These are phyloP conservation scores for Baorangia bicolor DNA, from an alignment of 768 basidiomycete species.

Conservation along the genomic window DNA sequence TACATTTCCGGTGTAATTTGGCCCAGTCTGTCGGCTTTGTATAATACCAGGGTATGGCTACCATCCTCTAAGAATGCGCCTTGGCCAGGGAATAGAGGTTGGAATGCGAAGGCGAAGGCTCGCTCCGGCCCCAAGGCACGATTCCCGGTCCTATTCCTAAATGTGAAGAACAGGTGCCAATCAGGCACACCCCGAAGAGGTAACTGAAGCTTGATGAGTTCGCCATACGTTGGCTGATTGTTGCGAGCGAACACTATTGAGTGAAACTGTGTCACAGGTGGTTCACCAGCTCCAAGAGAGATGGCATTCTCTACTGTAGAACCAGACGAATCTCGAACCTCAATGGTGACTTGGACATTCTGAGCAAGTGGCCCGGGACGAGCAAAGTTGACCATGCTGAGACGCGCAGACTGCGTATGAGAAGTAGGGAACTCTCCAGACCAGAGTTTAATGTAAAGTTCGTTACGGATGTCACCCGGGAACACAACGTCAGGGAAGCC, in stretches of 20 bases:
- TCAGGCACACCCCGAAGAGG: slow-evolving; percentile 64
- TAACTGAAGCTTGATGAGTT: slow-evolving; percentile 85
- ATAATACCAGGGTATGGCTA: slow-evolving; percentile 79
- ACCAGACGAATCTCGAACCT: slow-evolving; percentile 78
- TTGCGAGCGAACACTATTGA: slow-evolving; percentile 91
- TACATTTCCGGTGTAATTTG: slow-evolving; percentile 70
- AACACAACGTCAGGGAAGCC: slow-evolving; percentile 97
- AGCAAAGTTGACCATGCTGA: slow-evolving; percentile 56
- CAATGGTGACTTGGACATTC: slow-evolving; percentile 86
- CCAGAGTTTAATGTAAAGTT: slow-evolving; percentile 96
- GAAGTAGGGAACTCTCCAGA: slow-evolving; percentile 78
- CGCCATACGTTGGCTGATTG: slow-evolving; percentile 88
- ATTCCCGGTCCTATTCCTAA: slow-evolving; percentile 69
- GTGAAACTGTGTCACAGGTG: slow-evolving; percentile 73
- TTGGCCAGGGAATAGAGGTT: slow-evolving; percentile 78
- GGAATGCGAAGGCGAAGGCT: slow-evolving; percentile 90
- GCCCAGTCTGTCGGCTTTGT: slow-evolving; percentile 70
- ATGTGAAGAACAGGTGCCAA: slow-evolving; percentile 95
- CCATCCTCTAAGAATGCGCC: slow-evolving; percentile 87
- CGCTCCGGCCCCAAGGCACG: slow-evolving; percentile 54
- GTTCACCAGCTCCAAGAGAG: slow-evolving; percentile 84
- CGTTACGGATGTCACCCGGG: slow-evolving; percentile 89
- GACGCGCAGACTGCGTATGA: slow-evolving; percentile 52
- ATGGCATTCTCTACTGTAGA: slow-evolving; percentile 66
- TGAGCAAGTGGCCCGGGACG: slow-evolving; percentile 51